Conservation (phyloP, 768 basidiomycete genomes). For the Lactarius vividus region DNA sequence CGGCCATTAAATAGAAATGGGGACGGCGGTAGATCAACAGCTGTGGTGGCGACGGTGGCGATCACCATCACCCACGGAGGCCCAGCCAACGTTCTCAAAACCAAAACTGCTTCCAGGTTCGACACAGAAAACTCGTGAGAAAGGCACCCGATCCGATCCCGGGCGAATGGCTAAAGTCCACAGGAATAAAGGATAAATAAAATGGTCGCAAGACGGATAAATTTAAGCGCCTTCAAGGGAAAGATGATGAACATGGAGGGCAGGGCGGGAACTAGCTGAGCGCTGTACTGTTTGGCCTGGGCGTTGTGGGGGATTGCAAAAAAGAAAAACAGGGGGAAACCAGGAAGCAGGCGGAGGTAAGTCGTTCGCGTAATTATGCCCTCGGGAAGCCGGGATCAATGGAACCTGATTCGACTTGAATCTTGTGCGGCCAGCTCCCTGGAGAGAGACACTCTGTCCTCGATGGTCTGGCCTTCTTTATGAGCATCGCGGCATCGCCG, state of each 20-base stretch:
- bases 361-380: constrained; percentile 28
- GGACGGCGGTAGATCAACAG: not conserved
- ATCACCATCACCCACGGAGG: constrained; percentile 2
- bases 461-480: constrained; percentile 27
- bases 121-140: constrained; percentile 22
- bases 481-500: constrained; percentile 28
- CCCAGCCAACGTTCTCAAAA: constrained; percentile 8
- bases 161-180: constrained; percentile 10
- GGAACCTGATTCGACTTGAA: constrained; percentile 27
- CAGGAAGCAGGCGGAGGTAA: constrained; percentile 22
- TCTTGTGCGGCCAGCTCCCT: constrained; percentile 22
- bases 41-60: not conserved
- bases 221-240: constrained; percentile 16
- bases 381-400: constrained; percentile 27
- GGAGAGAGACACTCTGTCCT: constrained; percentile 19
- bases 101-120: constrained; percentile 14
- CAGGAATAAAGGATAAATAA: constrained; percentile 13
- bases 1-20: not conserved
- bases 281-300: constrained; percentile 25
- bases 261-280: constrained; percentile 20
- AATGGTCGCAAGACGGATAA: constrained; percentile 8
- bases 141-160: constrained; percentile 21
- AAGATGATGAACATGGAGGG: constrained; percentile 6
- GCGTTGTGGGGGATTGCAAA: constrained; percentile 18
- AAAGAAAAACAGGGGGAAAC: constrained; percentile 13